Conservation (phyloP, 2,329 filamentous ascomycete genomes). For the Alternaria consortialis region DNA sequence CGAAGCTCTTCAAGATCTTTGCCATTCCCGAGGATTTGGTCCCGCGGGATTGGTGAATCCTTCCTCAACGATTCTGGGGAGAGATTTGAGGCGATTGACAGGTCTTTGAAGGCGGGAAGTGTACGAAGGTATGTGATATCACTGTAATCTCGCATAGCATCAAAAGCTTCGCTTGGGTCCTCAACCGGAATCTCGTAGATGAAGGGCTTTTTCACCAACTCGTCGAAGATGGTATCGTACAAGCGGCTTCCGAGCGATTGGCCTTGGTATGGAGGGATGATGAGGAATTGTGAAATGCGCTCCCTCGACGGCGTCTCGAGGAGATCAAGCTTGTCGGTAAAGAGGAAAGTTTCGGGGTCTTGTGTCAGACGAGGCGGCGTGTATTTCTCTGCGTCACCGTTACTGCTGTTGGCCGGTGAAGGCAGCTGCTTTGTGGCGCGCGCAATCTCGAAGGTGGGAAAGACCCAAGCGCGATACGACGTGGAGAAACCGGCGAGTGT, state of each 20-base stretch:
- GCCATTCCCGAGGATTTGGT: constrained; percentile 65
- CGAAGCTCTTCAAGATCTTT: constrained; percentile 66
- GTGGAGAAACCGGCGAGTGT: constrained; percentile 89
- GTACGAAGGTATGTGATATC: constrained; percentile 73
- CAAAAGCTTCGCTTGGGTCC: constrained; percentile 88
- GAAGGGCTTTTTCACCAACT: constrained; percentile 71
- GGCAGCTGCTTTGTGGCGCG: constrained; percentile 48
- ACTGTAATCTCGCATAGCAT: constrained; percentile 78
- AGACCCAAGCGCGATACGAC: constrained; percentile 83
- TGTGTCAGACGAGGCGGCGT: constrained; percentile 36
- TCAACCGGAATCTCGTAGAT: constrained; percentile 90
- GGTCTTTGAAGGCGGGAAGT: constrained; percentile 64
- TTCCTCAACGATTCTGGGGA: constrained; percentile 62
- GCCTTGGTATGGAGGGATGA: constrained; percentile 86
- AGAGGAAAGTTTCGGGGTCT: constrained; percentile 42
- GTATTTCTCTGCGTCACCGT: constrained; percentile 54
- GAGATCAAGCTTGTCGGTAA: constrained; percentile 52
- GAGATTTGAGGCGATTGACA: constrained; percentile 63
- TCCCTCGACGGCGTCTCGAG: constrained; percentile 76
- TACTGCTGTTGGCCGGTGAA: constrained; percentile 38
- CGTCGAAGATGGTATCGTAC: constrained; percentile 79
- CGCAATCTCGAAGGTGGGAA: constrained; percentile 58
- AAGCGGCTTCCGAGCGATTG: constrained; percentile 81
- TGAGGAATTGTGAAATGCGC: constrained; percentile 91
- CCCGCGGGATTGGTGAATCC: constrained; percentile 59